Conservation (phyloP, 2,329 filamentous ascomycete species). For the Clonostachys solani region DNA sequence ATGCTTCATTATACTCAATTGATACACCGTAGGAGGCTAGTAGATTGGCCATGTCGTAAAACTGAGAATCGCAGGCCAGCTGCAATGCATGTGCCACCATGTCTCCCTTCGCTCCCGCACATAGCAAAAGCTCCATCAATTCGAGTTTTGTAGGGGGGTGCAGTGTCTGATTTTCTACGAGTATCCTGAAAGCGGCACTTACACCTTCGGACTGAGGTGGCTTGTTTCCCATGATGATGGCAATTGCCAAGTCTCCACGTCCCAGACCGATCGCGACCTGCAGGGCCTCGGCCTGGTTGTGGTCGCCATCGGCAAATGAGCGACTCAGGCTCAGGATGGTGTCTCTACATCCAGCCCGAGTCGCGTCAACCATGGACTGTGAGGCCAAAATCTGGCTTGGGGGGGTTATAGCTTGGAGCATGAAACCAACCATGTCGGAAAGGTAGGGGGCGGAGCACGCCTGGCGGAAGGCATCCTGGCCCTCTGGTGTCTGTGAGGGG, state of each 20-base stretch:
- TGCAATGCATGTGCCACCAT: constrained; percentile 41
- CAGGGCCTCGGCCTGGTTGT: constrained; percentile 46
- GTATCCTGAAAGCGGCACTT: constrained; percentile 42
- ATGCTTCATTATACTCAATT: constrained; percentile 47
- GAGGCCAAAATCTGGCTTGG: constrained; percentile 38
- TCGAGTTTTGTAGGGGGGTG: constrained; percentile 43
- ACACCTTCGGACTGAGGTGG: constrained; percentile 44
- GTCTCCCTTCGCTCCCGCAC: constrained; percentile 51
- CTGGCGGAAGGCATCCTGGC: constrained; percentile 48
- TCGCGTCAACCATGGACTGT: constrained; percentile 46
- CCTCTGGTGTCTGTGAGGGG: constrained; percentile 38
- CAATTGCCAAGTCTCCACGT: constrained; percentile 48
- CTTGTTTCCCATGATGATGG: constrained; percentile 46
- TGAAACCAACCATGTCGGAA: constrained; percentile 38
- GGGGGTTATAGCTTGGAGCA: constrained; percentile 44
- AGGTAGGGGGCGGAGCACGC: constrained; percentile 40
- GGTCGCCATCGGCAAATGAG: constrained; percentile 47
- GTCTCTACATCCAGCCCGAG: constrained; percentile 40
- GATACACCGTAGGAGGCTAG: constrained; percentile 49
- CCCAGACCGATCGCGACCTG: constrained; percentile 42
- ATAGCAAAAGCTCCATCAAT: constrained; percentile 52
- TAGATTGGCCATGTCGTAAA: constrained; percentile 50
- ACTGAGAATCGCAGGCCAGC: constrained; percentile 42
- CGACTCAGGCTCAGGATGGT: constrained; percentile 47
- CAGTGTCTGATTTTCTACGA: constrained; percentile 40